These are phyloP conservation scores for Suillus bovinus DNA, from an alignment of 768 basidiomycete species.

Conservation along the genomic window DNA sequence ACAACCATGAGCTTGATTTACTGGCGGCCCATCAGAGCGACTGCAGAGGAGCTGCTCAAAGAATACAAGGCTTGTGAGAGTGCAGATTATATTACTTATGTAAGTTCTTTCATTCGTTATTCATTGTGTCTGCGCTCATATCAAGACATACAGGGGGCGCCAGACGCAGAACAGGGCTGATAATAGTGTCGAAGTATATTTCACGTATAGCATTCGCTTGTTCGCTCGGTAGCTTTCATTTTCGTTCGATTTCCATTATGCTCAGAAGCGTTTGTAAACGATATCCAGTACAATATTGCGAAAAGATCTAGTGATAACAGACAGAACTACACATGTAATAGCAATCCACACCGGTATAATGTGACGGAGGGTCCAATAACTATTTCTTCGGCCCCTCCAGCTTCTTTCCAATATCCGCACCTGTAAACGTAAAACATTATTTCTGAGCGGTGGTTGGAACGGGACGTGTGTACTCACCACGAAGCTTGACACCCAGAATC, in stretches of 20 bases:
- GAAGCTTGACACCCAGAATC: constrained; percentile 80
- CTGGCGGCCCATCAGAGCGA: constrained; percentile 51
- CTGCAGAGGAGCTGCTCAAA: constrained; percentile 83
- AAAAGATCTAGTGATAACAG: constrained; percentile 24
- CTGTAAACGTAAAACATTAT: constrained; percentile 35
- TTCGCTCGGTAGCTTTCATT: background rate
- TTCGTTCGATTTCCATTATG: constrained; percentile 10
- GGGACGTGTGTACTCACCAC: constrained; percentile 55
- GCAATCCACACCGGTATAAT: constrained; percentile 21
- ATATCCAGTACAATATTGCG: constrained; percentile 25
- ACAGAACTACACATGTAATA: constrained; percentile 18
- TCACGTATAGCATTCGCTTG: constrained; percentile 5
- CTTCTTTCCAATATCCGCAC: constrained; percentile 84
- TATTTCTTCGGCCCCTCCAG: constrained; percentile 76
- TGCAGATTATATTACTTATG: constrained; percentile 90
- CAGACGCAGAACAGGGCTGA: constrained; percentile 31
- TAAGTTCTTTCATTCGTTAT: constrained; percentile 34
- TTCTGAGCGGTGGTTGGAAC: background rate
- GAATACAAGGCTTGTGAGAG: constrained; percentile 98
- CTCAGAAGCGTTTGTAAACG: constrained; percentile 10
- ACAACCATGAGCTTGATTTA: background rate
- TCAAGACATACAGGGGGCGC: constrained; percentile 28
- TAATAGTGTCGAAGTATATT: constrained; percentile 9
- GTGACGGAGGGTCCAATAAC: constrained; percentile 45
- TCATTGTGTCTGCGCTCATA: constrained; percentile 3